Evolutionary conservation across 176 grass and related monocot genomes (phyloP), one percentile per base, ranked within the genome.

Genomic region (Chrysopogon serrulatus): DNA sequence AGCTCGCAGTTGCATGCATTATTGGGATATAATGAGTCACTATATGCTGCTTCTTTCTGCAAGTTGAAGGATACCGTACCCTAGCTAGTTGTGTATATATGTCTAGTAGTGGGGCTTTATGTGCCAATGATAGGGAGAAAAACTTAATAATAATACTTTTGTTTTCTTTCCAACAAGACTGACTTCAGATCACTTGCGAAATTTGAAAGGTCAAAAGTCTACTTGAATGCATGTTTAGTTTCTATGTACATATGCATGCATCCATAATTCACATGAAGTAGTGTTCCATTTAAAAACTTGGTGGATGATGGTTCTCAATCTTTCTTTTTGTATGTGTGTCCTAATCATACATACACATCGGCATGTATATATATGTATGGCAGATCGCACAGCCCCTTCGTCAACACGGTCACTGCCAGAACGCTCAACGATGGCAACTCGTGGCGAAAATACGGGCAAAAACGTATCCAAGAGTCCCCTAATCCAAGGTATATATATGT

Each of bases 401-500:
- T 48, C 4, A 76, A 47, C 27, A 90, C 35, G 27, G 31, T 94
- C 14, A 79, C 83, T 5, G 5, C 80, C 13, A 40, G 11, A 8
- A 84, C 24, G 27, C n/a, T 71, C 4, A 61, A 89, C 0, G 96
- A 99, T 77, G 93, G 86, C 14, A 74, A 82, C 4, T 66, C 74
- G 83, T 99, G 96, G 96, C 74, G 96, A 40, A 99, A 99, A 67
- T 99, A 99, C 30, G 96, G 96, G 1, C 93, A 94, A 42, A 99
- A 99, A 62, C 15, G 19, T 11, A 96, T 99, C 27, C 78, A 94
- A 4, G 74, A 71, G 19, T 84, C 89, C 6, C 41, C 57, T 26
- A 78, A 92, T 31, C 85, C 76, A 6, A 98, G 91, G 96, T 94
- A 73, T 40, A 26, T 56, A 44, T 47, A 15, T 76, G 27, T 35